A percentile compares a stretch with the other conserved stretches of the same genome.
Evolutionary conservation across 371 early-diverging fungal species (phyloP).

Genomic region (Gilbertella persicaria): DNA sequence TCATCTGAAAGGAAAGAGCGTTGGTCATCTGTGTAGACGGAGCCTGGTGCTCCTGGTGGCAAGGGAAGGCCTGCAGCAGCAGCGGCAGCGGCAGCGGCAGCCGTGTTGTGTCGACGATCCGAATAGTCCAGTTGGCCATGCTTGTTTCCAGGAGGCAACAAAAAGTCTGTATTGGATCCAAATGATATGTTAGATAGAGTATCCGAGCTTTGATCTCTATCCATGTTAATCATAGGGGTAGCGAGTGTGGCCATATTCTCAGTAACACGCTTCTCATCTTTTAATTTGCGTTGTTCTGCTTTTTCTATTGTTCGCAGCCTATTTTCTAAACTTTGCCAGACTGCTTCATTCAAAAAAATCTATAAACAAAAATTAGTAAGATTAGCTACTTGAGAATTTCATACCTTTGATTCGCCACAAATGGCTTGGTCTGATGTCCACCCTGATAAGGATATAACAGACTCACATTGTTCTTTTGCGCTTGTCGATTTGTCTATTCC

Average conservation of each 20-base stretch:
- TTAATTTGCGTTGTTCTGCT: slow-evolving; percentile 32
- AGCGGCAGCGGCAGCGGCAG: slow-evolving; percentile 12
- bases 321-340: slow-evolving; percentile 70
- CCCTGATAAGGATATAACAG: slow-evolving; percentile 57
- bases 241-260: slow-evolving; percentile 21
- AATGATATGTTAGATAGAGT: slow-evolving; percentile 35
- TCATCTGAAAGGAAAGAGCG: slow-evolving; percentile 67
- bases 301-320: slow-evolving; percentile 41
- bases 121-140: slow-evolving; percentile 11
- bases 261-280: slow-evolving; percentile 28
- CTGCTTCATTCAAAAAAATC: slow-evolving; percentile 68
- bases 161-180: slow-evolving; percentile 38
- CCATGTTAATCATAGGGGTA: slow-evolving; percentile 19
- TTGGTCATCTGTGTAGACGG: slow-evolving; percentile 58
- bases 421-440: slow-evolving; percentile 71
- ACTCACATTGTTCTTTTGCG: slow-evolving; percentile 56
- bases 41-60: slow-evolving; percentile 12
- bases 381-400: not conserved
- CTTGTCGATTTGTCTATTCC: slow-evolving; percentile 21
- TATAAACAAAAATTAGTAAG: slow-evolving; percentile 9
- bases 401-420: slow-evolving; percentile 68
- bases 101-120: slow-evolving; percentile 1
- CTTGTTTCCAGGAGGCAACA: slow-evolving; percentile 7
- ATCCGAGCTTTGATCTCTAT: slow-evolving; percentile 33
- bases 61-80: slow-evolving; percentile 22